Percentiles rank a stretch among this genome's conserved stretches.
phyloP scores from a whole-genome alignment of 352 stramenopile species.

The Phytophthora cryptogea region DNA sequence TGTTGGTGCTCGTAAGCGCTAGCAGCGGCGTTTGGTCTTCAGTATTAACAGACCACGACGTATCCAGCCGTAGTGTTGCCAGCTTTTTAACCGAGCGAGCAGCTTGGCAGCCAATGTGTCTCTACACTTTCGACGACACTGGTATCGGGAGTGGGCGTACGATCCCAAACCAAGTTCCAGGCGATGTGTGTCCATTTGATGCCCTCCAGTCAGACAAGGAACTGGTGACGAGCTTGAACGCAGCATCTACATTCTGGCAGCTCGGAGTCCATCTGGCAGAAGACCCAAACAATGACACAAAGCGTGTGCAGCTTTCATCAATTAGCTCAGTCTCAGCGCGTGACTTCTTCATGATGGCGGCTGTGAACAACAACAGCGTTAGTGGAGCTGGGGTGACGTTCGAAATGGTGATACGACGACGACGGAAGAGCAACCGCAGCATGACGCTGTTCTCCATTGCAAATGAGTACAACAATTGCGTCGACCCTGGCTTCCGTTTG shows the following conservation, averaged over 20 bases:
- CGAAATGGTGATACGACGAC: conserved; percentile 64
- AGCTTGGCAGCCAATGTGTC: conserved; percentile 36
- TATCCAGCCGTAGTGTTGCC: conserved; percentile 4
- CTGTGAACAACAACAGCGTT: conserved; percentile 19
- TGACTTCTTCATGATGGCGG: conserved; percentile 54
- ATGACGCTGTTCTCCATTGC: conserved; percentile 81
- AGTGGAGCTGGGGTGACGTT: conserved; percentile 54
- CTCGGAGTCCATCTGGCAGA: conserved; percentile 48
- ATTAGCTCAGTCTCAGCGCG: conserved; percentile 47
- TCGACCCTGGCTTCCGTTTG: conserved; percentile 68
- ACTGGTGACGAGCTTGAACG: conserved; percentile 52
- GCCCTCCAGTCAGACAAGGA: conserved; percentile 54
- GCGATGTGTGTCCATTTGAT: conserved; percentile 57
- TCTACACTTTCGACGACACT: conserved; percentile 39
- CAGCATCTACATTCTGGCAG: conserved; percentile 33
- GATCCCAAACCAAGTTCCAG: conserved; percentile 22
- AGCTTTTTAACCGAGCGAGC: conserved; percentile 33
- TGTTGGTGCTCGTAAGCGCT: conserved; percentile 11
- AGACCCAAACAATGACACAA: conserved; percentile 33
- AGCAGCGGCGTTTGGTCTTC: neutral
- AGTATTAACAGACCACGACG: neutral
- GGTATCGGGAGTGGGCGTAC: conserved; percentile 9
- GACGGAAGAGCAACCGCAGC: conserved; percentile 34
- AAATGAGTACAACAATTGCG: conserved; percentile 64
- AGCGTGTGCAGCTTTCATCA: conserved; percentile 57